Evolutionary conservation across 176 grass and related monocot genomes (phyloP).

Genomic region (Tillandsia leiboldiana): DNA sequence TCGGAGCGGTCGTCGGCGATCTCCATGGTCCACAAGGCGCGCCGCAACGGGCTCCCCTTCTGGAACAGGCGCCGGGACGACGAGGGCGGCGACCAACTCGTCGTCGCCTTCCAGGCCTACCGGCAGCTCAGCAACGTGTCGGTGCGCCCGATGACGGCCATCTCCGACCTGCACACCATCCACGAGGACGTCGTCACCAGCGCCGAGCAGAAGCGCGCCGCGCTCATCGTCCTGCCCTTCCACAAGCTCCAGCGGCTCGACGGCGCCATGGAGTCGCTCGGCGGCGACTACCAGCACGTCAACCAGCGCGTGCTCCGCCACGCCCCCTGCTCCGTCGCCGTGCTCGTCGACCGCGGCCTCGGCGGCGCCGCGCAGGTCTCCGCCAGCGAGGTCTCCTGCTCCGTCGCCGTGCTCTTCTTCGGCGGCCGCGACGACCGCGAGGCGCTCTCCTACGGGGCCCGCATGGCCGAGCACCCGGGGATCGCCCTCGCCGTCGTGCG

Average conservation of each 20-base stretch:
- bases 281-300: slow-evolving; percentile 19
- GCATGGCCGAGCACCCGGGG: slow-evolving; percentile 31
- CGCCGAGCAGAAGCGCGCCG: slow-evolving; percentile 27
- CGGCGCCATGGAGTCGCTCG: slow-evolving; percentile 24
- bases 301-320: slow-evolving; percentile 25
- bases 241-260: slow-evolving; percentile 22
- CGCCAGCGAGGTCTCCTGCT: slow-evolving; percentile 24
- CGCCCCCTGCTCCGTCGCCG: slow-evolving; percentile 29
- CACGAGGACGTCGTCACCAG: slow-evolving; percentile 34
- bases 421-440: slow-evolving; percentile 29
- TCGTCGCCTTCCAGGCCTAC: slow-evolving; percentile 30
- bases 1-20: slow-evolving; percentile 31
- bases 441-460: slow-evolving; percentile 25
- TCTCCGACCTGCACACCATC: slow-evolving; percentile 31
- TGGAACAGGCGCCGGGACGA: slow-evolving; percentile 22
- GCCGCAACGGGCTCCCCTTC: slow-evolving; percentile 30
- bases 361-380: slow-evolving; percentile 21
- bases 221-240: slow-evolving; percentile 28
- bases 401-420: slow-evolving; percentile 28
- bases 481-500: slow-evolving; percentile 19
- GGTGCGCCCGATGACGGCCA: slow-evolving; percentile 29
- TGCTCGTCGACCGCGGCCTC: slow-evolving; percentile 28
- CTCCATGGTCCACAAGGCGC: slow-evolving; percentile 35
- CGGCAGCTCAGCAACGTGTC: slow-evolving; percentile 24
- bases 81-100: slow-evolving; percentile 20